Evolutionary conservation across 2,329 filamentous ascomycete species (phyloP), one percentile per base, ranked within the genome.

Genomic region (Akanthomyces lecanii): DNA sequence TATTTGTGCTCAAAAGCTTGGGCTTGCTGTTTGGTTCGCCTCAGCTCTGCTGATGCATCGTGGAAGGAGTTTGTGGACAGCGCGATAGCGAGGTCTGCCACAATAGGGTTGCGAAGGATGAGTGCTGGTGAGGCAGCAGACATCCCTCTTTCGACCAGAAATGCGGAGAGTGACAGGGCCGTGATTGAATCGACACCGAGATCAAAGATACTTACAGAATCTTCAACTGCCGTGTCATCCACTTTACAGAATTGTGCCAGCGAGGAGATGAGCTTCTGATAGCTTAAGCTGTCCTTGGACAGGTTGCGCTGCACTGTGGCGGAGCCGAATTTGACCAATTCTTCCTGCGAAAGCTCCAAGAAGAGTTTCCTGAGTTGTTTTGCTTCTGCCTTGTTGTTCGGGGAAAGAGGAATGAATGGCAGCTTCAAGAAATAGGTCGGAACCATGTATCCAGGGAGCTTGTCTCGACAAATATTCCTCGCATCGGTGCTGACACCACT

Each of bases 151-250:
- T 81, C 78, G 67, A 86, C 90, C 16, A 97, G 77, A 14, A 81
- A 73, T 5, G 82, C 80, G 0, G 89, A 82, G 36, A 97, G 81
- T 8, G 86, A 82, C 52, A 96, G 87, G 0, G 89, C 90, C 0
- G 91, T 92, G 18, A 97, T 92, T 0, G 93, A 97, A 69, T 97
- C 94, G 28, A 97, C 81, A 0, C 93, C 94, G 1, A 96, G 78
- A 66, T 96, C 91, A 68, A 95, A 96, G 21, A 97, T 84, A 64
- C 86, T 96, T 0, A 87, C 86, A 0, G 76, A 78, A 2, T 81
- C 76, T 0, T 74, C 76, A 2, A 91, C 76, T 0, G 77, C 74
- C 0, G 75, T 69, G 3, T 70, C 60, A 0, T 78, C 70, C 1
- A 85, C 65, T 0, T 78, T 75, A 2, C 84, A 75, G 59, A 90